Base-by-base conservation (phyloP, 2,329 filamentous ascomycete genomes). In the Trichoderma cornu-damae region DNA sequence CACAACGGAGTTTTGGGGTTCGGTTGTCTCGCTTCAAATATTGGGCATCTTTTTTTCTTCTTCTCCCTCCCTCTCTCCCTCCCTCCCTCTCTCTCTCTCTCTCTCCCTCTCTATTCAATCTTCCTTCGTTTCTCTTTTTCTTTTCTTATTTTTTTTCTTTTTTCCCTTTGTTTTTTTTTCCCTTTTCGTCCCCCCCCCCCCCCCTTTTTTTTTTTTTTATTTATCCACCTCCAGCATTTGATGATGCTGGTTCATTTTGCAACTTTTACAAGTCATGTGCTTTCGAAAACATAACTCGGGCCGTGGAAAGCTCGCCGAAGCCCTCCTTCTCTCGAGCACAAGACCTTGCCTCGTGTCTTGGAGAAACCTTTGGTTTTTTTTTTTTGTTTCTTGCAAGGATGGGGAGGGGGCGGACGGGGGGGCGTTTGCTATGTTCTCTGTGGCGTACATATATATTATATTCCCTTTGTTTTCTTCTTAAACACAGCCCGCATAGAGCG, bases 1-100 rank as follows among this genome's bases (percentile, higher is more conserved):
- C 64, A 65, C 63, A 59, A 22, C 61, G 68, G 69, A 69, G 69
- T 70, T 71, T 55, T 66, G 63, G 61, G 48, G 24, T 58, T 53
- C 60, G 66, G 63, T 47, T 64, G 61, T 60, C 58, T 60, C 59
- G 51, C 64, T 60, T 63, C 47, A 40, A 49, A 26, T 51, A 59
- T 53, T 50, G 59, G 18, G 46, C n/a, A 38, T 37, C 51, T 22
- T 6, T 44, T 37, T 44, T n/a, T 26, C 20, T 35, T 53, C 20
- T 54, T 2, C 34, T 24, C 35, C 5, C 26, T 20, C 49, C 26
- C 16, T 16, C 16, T n/a, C 37, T 18, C 7, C 11, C 20, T 24
- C 30, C 9, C 24, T 26, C 26, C 4, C 2, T 30, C 26, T 26
- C 4, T 26, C 6, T 35, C 6, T 24, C 34, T 22, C 24, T 16